Evolutionary conservation across 2,329 filamentous ascomycete species (phyloP).

Genomic region (Diaporthe amygdali): DNA sequence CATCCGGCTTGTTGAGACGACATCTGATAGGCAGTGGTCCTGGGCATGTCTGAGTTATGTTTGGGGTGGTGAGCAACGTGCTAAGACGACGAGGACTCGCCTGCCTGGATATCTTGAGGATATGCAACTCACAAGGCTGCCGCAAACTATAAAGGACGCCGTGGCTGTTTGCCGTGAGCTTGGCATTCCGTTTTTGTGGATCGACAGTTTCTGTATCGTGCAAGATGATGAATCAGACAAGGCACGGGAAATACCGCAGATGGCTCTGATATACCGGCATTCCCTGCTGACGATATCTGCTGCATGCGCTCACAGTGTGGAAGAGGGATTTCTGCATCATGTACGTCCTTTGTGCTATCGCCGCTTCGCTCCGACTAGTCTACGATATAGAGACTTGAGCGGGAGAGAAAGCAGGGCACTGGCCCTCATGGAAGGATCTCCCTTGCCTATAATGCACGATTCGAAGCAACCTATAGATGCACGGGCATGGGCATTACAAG

Average conservation of each 20-base stretch:
- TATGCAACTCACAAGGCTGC: neutral
- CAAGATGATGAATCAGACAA: neutral
- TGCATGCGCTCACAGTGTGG: neutral
- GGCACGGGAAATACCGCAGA: neutral
- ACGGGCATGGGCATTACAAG: neutral
- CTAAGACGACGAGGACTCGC: neutral
- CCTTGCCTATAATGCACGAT: fast-evolving
- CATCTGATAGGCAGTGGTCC: too few relatives aligned
- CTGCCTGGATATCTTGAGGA: neutral
- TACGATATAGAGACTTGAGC: neutral
- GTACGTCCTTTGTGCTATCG: neutral
- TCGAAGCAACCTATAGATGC: neutral
- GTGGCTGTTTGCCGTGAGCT: neutral
- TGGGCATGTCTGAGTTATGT: neutral
- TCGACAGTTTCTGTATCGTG: constrained; percentile 5
- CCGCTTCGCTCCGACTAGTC: neutral
- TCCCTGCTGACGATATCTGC: neutral
- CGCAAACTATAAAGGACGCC: neutral
- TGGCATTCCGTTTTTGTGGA: neutral
- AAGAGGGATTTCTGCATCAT: neutral
- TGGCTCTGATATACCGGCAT: neutral
- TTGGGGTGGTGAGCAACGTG: neutral
- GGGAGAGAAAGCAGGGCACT: neutral
- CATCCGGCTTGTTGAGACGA: neutral
- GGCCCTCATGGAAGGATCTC: neutral